Conservation (phyloP, 805 yeast genomes). For the Yarrowia yakushimensis region DNA sequence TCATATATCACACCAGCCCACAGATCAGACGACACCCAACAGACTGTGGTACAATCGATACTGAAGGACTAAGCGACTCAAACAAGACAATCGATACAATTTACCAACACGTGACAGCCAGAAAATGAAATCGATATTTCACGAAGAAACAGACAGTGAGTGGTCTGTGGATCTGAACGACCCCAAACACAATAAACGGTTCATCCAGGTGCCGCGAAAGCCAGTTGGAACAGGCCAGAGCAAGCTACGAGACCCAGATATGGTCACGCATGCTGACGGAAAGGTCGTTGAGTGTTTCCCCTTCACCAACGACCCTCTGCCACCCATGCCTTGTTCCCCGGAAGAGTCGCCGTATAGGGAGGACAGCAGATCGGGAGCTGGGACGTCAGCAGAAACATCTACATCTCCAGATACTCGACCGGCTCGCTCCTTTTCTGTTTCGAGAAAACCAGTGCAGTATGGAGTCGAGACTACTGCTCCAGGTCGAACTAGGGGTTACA, state of each 20-base stretch:
- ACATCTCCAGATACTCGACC: neutral
- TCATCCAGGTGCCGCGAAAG: constrained; percentile 19
- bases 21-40: too few species aligned
- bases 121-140: constrained; percentile 16
- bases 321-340: constrained; percentile 3
- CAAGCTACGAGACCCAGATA: constrained; percentile 16
- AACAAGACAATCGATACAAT: neutral
- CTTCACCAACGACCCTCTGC: constrained; percentile 17
- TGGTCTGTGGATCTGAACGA: constrained; percentile 22
- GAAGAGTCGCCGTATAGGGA: constrained; percentile 9
- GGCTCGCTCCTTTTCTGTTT: constrained; percentile 2
- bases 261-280: neutral
- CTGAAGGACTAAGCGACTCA: too few species aligned
- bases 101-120: neutral
- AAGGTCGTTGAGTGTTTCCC: constrained; percentile 20
- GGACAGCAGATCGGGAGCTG: neutral
- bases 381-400: neutral
- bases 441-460: constrained; percentile 11
- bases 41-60: too few species aligned
- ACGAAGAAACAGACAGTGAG: constrained; percentile 25
- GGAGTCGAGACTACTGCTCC: constrained; percentile 8
- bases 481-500: constrained; percentile 2
- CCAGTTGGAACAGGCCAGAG: constrained; percentile 24
- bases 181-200: constrained; percentile 7
- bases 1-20: too few species aligned